These are phyloP conservation scores for Bodo saltans DNA, from an alignment of 78 protist species.

Conservation along the genomic window DNA sequence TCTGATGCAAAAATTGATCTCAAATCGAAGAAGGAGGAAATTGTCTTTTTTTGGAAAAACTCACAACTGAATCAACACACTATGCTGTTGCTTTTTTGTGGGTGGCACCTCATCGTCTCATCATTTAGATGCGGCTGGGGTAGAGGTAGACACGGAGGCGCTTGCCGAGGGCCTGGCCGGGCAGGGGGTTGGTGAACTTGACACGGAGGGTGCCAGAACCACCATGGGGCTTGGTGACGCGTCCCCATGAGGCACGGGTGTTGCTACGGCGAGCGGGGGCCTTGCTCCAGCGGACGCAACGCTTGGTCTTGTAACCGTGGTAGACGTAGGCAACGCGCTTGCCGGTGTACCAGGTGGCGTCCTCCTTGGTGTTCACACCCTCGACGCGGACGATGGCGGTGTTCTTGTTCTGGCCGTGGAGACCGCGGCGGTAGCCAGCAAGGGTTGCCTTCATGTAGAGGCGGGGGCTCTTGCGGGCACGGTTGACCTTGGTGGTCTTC, in stretches of 20 bases:
- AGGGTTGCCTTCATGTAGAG: constrained; percentile 23
- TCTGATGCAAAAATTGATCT: too few species aligned
- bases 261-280: not conserved
- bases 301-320: constrained; percentile 53
- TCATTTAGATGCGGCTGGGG: constrained; percentile 80
- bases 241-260: constrained; percentile 88
- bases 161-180: constrained; percentile 84
- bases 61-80: too few species aligned
- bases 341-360: constrained; percentile 79
- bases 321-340: constrained; percentile 80
- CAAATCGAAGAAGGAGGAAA: too few species aligned
- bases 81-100: too few species aligned
- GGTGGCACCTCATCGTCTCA: too few species aligned
- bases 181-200: constrained; percentile 83
- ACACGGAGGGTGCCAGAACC: constrained; percentile 90
- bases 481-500: not conserved
- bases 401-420: constrained; percentile 71
- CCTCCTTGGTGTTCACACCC: constrained; percentile 65
- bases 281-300: constrained; percentile 26
- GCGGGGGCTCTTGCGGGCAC: not conserved
- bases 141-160: constrained; percentile 83
- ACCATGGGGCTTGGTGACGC: constrained; percentile 90
- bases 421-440: constrained; percentile 39
- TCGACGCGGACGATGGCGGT: constrained; percentile 79
- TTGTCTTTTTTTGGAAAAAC: too few species aligned